phyloP scores from a whole-genome alignment of 805 yeast genomes.

The Sporopachydermia lactativora region DNA sequence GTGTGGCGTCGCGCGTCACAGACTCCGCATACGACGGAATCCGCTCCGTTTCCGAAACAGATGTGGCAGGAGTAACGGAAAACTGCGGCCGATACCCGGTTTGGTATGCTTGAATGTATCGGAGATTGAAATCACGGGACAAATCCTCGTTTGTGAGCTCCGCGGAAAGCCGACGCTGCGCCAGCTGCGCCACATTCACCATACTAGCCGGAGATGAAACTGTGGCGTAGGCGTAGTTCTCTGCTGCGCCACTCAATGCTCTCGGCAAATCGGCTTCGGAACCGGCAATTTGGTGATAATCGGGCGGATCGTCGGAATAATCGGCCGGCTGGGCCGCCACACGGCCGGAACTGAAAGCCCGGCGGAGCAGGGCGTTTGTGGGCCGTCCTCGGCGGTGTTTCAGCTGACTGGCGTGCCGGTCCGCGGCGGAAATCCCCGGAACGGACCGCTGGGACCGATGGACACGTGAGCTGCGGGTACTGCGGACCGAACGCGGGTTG shows the following conservation, averaged over 20 bases:
- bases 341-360: neutral
- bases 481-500: neutral
- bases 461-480: no score
- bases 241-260: neutral
- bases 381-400: no score
- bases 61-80: neutral
- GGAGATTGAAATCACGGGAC: neutral
- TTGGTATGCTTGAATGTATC: slow-evolving; percentile 1
- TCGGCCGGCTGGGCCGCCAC: neutral
- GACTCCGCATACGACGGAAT: neutral
- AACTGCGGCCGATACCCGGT: neutral
- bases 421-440: no score
- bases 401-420: no score
- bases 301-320: neutral
- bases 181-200: neutral
- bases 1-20: no score
- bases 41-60: neutral
- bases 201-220: neutral
- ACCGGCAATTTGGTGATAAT: neutral
- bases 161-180: neutral
- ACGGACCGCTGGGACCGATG: no score
- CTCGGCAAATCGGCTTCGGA: neutral
- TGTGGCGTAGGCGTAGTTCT: neutral
- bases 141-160: neutral
- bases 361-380: no score